These are phyloP conservation scores for Solanum clarkiae DNA, from an alignment of 257 asterid species.

Conservation along the genomic window DNA sequence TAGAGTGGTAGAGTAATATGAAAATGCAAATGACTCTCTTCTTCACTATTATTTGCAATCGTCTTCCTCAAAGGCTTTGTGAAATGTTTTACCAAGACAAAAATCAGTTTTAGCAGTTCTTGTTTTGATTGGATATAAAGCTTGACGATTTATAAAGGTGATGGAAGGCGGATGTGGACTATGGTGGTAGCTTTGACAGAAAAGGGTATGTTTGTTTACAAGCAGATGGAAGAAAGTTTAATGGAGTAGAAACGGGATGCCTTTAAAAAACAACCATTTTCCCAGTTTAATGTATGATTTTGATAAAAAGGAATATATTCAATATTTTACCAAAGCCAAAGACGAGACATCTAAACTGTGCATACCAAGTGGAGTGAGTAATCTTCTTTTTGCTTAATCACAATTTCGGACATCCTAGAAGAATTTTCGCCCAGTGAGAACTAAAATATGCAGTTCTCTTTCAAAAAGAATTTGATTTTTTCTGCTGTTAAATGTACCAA, in stretches of 20 bases:
- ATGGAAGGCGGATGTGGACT: background rate
- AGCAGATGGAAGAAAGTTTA: background rate
- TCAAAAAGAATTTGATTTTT: background rate
- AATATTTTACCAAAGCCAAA: background rate
- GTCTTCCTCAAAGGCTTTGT: background rate
- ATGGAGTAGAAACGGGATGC: background rate
- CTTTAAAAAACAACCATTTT: background rate
- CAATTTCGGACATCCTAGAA: background rate
- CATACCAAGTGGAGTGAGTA: background rate
- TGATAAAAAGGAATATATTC: background rate
- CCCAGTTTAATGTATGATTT: background rate
- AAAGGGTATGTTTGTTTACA: background rate
- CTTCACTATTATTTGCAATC: background rate
- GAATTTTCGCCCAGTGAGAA: background rate
- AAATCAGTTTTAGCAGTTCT: background rate
- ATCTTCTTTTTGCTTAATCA: background rate
- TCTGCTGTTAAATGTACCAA: background rate
- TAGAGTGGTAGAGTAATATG: background rate
- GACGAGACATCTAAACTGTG: background rate
- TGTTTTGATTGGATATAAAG: background rate
- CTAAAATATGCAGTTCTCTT: background rate
- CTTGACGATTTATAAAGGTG: background rate
- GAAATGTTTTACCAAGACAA: background rate
- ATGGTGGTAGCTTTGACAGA: background rate
- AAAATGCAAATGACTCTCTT: background rate